A percentile compares a stretch with the other conserved stretches of the same genome.
Conservation (phyloP, 768 basidiomycete species). For the Tephrocybe sp. region DNA sequence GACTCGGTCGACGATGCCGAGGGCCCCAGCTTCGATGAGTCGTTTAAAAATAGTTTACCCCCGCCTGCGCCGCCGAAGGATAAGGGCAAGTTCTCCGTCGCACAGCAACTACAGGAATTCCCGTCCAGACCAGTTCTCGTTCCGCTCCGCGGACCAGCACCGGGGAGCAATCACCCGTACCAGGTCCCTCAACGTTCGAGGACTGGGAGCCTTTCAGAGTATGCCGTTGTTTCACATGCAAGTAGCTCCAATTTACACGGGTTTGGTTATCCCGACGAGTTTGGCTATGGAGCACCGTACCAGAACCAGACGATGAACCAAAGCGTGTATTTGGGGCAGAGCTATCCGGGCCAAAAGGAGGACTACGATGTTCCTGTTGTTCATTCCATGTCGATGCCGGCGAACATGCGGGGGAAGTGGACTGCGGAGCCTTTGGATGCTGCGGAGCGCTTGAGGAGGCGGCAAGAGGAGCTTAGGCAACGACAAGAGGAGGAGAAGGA, state of each 20-base stretch:
- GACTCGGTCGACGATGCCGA: constrained; percentile 24
- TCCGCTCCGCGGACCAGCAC: constrained; percentile 12
- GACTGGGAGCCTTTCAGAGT: constrained; percentile 40
- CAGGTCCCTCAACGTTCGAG: constrained; percentile 22
- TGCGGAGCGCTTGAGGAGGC: constrained; percentile 30
- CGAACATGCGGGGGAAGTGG: constrained; percentile 37
- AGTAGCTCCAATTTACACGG: constrained; percentile 30
- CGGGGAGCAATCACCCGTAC: not conserved
- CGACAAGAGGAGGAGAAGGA: constrained; percentile 39
- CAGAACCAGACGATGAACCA: constrained; percentile 12
- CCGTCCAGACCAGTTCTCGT: constrained; percentile 19
- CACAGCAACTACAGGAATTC: constrained; percentile 10
- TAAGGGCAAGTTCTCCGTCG: constrained; percentile 20
- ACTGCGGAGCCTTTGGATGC: constrained; percentile 29
- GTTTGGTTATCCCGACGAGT: constrained; percentile 16
- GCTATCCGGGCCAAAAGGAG: constrained; percentile 3
- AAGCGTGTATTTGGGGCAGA: constrained; percentile 12
- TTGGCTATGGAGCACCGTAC: constrained; percentile 18
- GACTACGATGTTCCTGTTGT: not conserved
- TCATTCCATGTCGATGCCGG: constrained; percentile 20
- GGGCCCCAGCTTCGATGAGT: constrained; percentile 17
- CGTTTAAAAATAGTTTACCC: constrained; percentile 28
- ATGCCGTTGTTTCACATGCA: constrained; percentile 37
- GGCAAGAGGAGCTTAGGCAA: constrained; percentile 30
- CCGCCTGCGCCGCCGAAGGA: constrained; percentile 55